Conservation (phyloP, 495 filamentous ascomycete species). For the Lasiosphaeria miniovina region DNA sequence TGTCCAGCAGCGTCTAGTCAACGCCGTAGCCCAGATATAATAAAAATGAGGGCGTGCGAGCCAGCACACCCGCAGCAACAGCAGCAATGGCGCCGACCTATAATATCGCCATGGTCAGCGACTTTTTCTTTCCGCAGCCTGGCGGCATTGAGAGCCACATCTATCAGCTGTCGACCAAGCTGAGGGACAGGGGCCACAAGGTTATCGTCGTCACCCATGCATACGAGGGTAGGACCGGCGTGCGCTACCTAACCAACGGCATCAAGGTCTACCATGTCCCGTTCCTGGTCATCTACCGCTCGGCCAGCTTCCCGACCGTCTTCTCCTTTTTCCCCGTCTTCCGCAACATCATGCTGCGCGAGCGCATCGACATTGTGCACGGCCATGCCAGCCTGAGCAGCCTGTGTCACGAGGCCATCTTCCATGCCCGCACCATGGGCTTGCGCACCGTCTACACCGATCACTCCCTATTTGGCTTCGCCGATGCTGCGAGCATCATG, state of each 20-base stretch:
- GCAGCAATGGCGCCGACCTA: constrained; percentile 54
- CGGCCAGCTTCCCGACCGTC: constrained; percentile 92
- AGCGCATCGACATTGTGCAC: constrained; percentile 94
- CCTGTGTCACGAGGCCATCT: constrained; percentile 89
- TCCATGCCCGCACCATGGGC: constrained; percentile 96
- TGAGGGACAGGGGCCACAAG: constrained; percentile 96
- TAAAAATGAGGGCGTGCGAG: constrained; percentile 9
- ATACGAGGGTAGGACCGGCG: constrained; percentile 85
- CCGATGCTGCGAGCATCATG: constrained; percentile 91
- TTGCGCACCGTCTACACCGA: constrained; percentile 94
- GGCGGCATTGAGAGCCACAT: constrained; percentile 97
- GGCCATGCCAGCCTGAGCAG: constrained; percentile 90
- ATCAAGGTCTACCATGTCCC: constrained; percentile 98
- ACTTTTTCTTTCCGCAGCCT: constrained; percentile 98
- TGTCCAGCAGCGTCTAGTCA: not conserved
- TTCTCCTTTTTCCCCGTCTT: constrained; percentile 98
- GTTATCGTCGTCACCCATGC: constrained; percentile 97
- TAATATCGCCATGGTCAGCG: constrained; percentile 85
- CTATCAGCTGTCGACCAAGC: constrained; percentile 92
- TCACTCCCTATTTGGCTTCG: constrained; percentile 96
- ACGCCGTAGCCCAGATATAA: not conserved
- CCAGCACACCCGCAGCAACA: constrained; percentile 14
- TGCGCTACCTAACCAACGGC: constrained; percentile 97
- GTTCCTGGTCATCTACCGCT: constrained; percentile 91
- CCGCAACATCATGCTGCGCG: constrained; percentile 89